Base-by-base conservation (phyloP, 1,284 basidiomycete species). In the Apiotrichum sp. region DNA sequence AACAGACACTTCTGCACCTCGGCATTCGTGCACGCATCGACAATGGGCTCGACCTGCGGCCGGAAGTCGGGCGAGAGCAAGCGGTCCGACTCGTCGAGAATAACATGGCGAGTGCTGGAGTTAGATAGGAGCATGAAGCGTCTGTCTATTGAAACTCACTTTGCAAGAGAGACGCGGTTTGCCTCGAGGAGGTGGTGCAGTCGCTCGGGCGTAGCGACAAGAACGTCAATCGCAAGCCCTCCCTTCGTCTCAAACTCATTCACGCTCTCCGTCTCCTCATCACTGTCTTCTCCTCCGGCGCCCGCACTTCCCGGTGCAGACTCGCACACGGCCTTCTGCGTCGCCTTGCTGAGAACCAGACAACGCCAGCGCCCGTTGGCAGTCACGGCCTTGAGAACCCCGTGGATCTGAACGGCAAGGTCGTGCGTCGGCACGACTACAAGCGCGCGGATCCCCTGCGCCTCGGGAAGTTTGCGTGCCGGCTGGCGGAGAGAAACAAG, bases 351-450 rank as follows among this genome's bases (percentile, higher is more conserved):
- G 67, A 91, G 86, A 29, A 96, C 78, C 2, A 90, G 78, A 35
- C 87, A 81, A 52, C 84, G 81, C 92, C 93, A 96, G 65, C 86
- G 88, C 47, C 89, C 81, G 6, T 88, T 89, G 61, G 85, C 80
- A 1, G 87, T 86, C 4, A 72, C 62, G 6, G 66, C 69, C 49
- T 65, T 65, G 33, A 68, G 89, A 70, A 98, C 96, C 56, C 91
- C 92, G 60, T 91, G 82, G 57, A 98, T 98, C 71, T 99, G 96
- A 63, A 92, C 86, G 0, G 95, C 93, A n/a, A 99, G 77, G 77
- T 99, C 96, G 62, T 92, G 84, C 0, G 96, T 98, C 1, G 96
- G 96, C 1, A 89, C 89, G 53, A 98, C 75, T 50, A 98, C 79
- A 14, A 98, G 67, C 0, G 88, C 86, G 57, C 93, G 81, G 11